Conservation (phyloP, 495 filamentous ascomycete species). For the Aspergillus funiculosus region DNA sequence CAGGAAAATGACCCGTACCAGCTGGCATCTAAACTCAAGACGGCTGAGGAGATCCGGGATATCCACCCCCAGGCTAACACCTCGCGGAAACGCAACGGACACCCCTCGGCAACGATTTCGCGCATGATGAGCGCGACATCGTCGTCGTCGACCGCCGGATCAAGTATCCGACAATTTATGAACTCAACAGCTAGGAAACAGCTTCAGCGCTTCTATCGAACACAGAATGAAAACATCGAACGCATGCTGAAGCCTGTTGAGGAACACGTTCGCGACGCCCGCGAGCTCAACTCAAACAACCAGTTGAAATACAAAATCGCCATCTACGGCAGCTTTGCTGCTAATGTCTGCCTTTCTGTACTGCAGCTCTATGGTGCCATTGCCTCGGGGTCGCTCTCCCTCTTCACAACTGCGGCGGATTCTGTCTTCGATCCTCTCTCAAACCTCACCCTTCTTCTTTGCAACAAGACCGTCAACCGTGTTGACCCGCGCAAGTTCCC, state of each 20-base stretch:
- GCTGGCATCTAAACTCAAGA: constrained; percentile 73
- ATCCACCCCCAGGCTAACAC: constrained; percentile 69
- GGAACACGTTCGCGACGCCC: constrained; percentile 76
- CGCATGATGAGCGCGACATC: not conserved
- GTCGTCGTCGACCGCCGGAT: constrained; percentile 34
- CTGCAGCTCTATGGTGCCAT: constrained; percentile 87
- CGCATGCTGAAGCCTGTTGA: constrained; percentile 87
- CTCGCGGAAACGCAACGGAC: constrained; percentile 64
- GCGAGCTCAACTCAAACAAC: constrained; percentile 72
- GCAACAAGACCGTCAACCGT: constrained; percentile 77
- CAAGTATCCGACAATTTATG: constrained; percentile 26
- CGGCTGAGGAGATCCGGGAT: constrained; percentile 65
- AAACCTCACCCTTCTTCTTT: constrained; percentile 83
- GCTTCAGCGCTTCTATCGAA: constrained; percentile 79
- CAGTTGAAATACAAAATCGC: constrained; percentile 83
- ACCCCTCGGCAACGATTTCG: constrained; percentile 23
- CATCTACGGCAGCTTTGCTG: constrained; percentile 80
- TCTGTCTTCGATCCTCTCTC: constrained; percentile 91
- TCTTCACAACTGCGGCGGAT: constrained; percentile 98
- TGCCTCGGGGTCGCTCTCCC: constrained; percentile 78
- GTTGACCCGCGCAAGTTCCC: constrained; percentile 91
- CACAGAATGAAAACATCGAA: constrained; percentile 90
- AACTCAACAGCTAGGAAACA: constrained; percentile 49
- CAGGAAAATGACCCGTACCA: constrained; percentile 71
- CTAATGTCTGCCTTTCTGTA: constrained; percentile 70